Evolutionary conservation across 345 rosid genomes (phyloP).

Genomic region (Nephelium lappaceum): DNA sequence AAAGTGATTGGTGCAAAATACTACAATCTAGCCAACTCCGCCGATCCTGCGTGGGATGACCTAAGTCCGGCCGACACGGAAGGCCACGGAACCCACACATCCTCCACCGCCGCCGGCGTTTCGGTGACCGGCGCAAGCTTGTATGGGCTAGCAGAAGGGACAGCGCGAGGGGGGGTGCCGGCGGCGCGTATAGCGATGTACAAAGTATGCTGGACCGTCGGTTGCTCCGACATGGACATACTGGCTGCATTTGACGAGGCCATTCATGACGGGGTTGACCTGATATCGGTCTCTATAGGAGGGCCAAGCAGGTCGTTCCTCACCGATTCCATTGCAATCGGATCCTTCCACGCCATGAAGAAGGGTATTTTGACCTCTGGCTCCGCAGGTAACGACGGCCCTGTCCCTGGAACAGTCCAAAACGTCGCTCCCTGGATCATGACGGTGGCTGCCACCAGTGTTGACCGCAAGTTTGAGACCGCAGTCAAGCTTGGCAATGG

Average conservation of each 20-base stretch:
- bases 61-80: constrained; percentile 60
- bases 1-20: constrained; percentile 81
- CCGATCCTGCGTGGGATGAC: background rate
- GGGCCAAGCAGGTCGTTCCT: constrained; percentile 53
- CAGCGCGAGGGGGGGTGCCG: constrained; percentile 81
- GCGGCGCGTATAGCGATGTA: constrained; percentile 82
- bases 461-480: constrained; percentile 63
- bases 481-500: constrained; percentile 65
- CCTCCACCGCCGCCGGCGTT: constrained; percentile 73
- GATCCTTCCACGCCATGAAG: constrained; percentile 85
- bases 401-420: constrained; percentile 40
- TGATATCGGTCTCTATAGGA: constrained; percentile 74
- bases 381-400: constrained; percentile 81
- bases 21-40: constrained; percentile 37
- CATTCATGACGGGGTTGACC: constrained; percentile 76
- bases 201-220: constrained; percentile 74
- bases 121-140: constrained; percentile 58
- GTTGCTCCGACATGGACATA: constrained; percentile 72
- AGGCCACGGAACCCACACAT: constrained; percentile 86
- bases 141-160: constrained; percentile 71
- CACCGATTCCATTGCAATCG: constrained; percentile 67
- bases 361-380: constrained; percentile 69
- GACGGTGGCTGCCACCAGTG: constrained; percentile 72
- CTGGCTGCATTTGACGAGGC: constrained; percentile 88
- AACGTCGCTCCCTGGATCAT: constrained; percentile 90